Evolutionary conservation across 305 asterid genomes (phyloP).

Genomic region (Petunia hybrid): DNA sequence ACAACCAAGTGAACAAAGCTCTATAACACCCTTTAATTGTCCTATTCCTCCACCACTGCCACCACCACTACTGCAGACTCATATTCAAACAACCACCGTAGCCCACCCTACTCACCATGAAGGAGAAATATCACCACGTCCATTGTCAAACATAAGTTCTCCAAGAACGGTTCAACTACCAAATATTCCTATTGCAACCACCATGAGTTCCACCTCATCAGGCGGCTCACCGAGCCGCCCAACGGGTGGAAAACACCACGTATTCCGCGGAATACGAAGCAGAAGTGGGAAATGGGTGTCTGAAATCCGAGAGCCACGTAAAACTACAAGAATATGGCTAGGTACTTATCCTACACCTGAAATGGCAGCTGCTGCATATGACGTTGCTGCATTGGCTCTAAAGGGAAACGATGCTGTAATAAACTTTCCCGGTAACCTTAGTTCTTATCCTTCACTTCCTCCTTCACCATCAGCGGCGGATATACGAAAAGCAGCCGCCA

Average conservation of each 20-base stretch:
- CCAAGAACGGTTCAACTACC: background rate
- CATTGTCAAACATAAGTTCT: background rate
- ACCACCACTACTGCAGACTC: background rate
- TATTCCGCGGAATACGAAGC: constrained; percentile 48
- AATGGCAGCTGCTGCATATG: constrained; percentile 57
- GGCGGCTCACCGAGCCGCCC: background rate
- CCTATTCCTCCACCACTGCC: background rate
- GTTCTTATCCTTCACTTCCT: constrained; percentile 61
- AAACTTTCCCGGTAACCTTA: constrained; percentile 54
- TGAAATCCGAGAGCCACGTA: constrained; percentile 79
- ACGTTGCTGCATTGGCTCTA: constrained; percentile 50
- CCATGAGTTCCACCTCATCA: constrained; percentile 30
- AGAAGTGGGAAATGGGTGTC: constrained; percentile 62
- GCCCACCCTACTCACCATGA: no score
- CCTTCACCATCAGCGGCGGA: constrained; percentile 56
- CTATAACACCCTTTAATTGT: background rate
- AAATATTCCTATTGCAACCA: background rate
- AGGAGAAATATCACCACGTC: background rate
- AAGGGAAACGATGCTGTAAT: constrained; percentile 50
- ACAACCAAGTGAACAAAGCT: background rate
- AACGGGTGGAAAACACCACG: constrained; percentile 43
- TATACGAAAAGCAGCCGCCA: constrained; percentile 39
- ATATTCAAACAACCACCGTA: background rate
- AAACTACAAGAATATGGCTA: constrained; percentile 78
- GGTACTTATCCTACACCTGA: constrained; percentile 73